Evolutionary conservation across 1,284 basidiomycete species (phyloP).

Genomic region (Heterobasidion occidentale): DNA sequence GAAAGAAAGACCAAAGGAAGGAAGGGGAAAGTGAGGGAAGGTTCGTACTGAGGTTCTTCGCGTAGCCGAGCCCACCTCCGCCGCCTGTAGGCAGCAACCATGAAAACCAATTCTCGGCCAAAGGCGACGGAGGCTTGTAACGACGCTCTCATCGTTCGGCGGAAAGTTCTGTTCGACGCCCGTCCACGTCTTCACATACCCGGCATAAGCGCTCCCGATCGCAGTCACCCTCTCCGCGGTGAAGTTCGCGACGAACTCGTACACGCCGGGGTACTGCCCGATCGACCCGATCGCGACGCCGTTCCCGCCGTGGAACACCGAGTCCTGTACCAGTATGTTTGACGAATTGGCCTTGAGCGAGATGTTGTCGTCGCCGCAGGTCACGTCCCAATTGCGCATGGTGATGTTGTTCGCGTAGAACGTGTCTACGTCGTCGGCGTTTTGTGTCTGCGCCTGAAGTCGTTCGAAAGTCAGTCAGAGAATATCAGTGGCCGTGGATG

Average conservation of each 20-base stretch:
- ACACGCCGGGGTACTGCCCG: conserved; percentile 19
- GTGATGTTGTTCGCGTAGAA: conserved; percentile 24
- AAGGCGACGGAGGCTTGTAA: background rate
- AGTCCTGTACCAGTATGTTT: conserved; percentile 26
- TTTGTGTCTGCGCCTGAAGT: conserved; percentile 18
- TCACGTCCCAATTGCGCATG: conserved; percentile 24
- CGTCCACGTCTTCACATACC: conserved; percentile 24
- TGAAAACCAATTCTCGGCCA: too few species aligned
- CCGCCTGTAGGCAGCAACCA: conserved; percentile 13
- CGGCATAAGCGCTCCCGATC: conserved; percentile 15
- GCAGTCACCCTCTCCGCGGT: conserved; percentile 17
- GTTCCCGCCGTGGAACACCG: conserved; percentile 20
- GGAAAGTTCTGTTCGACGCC: conserved; percentile 22
- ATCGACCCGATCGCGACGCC: conserved; percentile 25
- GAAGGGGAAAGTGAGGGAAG: too few species aligned
- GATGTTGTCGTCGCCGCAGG: conserved; percentile 23
- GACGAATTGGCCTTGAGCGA: conserved; percentile 27
- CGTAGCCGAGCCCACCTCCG: conserved; percentile 23
- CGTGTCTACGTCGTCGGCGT: conserved; percentile 27
- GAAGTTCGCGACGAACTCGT: conserved; percentile 25
- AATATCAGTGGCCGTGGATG: background rate
- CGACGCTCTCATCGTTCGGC: conserved; percentile 17
- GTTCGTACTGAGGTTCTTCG: conserved; percentile 16
- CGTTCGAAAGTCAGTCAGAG: background rate
- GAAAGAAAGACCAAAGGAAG: background rate